Evolutionary conservation across 345 rosid genomes (phyloP).

Genomic region (Sonneratia caseolaris): DNA sequence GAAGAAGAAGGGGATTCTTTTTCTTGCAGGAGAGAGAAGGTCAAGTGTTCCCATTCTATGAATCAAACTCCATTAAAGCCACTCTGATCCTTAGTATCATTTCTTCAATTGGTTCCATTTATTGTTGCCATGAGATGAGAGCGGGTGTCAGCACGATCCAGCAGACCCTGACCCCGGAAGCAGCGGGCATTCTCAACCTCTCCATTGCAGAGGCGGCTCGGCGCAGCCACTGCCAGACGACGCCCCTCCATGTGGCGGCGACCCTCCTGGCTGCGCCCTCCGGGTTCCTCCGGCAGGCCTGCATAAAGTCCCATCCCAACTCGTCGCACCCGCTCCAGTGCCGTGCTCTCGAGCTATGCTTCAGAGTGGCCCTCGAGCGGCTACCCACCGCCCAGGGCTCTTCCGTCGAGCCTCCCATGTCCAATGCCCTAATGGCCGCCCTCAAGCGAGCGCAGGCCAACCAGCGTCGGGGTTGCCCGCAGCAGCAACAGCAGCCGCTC

Average conservation of each 20-base stretch:
- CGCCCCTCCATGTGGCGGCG: slow-evolving; percentile 95
- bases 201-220: slow-evolving; percentile 86
- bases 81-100: not conserved
- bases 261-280: slow-evolving; percentile 70
- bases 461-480: slow-evolving; percentile 96
- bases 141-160: slow-evolving; percentile 90
- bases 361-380: slow-evolving; percentile 95
- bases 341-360: slow-evolving; percentile 96
- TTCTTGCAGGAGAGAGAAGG: not conserved
- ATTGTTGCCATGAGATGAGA: slow-evolving; percentile 52
- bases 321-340: slow-evolving; percentile 99
- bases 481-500: slow-evolving; percentile 95
- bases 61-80: slow-evolving; percentile 2
- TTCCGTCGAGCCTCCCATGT: slow-evolving; percentile 68
- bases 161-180: slow-evolving; percentile 96
- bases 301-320: slow-evolving; percentile 95
- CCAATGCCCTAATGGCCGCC: slow-evolving; percentile 97
- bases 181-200: slow-evolving; percentile 76
- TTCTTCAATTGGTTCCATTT: not conserved
- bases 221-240: slow-evolving; percentile 89
- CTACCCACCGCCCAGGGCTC: slow-evolving; percentile 55
- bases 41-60: not conserved
- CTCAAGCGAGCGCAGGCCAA: slow-evolving; percentile 97
- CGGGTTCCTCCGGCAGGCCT: slow-evolving; percentile 91
- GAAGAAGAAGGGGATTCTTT: not conserved